These are phyloP conservation scores for Chenopodium album DNA, from an alignment of 148 eudicot genomes.

Conservation along the genomic window DNA sequence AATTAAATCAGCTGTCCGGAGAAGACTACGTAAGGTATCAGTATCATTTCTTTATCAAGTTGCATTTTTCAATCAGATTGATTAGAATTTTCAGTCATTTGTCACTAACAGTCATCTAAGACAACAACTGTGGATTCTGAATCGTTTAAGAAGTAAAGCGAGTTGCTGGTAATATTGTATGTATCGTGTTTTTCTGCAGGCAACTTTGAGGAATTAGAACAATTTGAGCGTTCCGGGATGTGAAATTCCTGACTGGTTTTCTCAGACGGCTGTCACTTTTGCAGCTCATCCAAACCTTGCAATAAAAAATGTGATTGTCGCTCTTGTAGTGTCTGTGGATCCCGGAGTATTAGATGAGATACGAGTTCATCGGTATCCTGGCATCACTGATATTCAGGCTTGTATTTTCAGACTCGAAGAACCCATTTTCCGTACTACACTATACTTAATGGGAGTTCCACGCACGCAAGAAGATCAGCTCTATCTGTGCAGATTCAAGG, in stretches of 20 bases:
- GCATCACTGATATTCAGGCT: constrained; percentile 35
- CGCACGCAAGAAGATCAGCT: constrained; percentile 44
- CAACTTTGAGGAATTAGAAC: constrained; percentile 39
- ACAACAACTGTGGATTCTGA: no score
- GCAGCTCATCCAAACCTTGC: constrained; percentile 34
- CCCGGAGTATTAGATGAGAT: constrained; percentile 12
- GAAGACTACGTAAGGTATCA: constrained; percentile 44
- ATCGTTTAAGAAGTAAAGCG: no score
- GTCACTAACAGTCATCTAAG: background rate
- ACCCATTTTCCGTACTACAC: constrained; percentile 23
- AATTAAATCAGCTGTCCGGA: constrained; percentile 20
- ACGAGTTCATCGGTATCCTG: constrained; percentile 25
- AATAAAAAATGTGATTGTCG: constrained; percentile 44
- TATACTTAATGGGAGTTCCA: constrained; percentile 44
- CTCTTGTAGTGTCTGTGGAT: constrained; percentile 47
- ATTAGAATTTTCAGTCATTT: background rate
- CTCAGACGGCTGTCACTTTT: constrained; percentile 31
- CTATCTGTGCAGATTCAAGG: constrained; percentile 47
- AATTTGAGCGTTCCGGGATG: constrained; percentile 49
- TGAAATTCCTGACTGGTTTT: constrained; percentile 59
- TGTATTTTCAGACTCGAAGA: constrained; percentile 29
- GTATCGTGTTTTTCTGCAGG: constrained; percentile 29
- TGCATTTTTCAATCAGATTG: background rate
- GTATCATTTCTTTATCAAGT: background rate
- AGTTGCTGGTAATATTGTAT: background rate